Conservation (phyloP, 257 asterid genomes). For the Nicotiana obtusifolia region DNA sequence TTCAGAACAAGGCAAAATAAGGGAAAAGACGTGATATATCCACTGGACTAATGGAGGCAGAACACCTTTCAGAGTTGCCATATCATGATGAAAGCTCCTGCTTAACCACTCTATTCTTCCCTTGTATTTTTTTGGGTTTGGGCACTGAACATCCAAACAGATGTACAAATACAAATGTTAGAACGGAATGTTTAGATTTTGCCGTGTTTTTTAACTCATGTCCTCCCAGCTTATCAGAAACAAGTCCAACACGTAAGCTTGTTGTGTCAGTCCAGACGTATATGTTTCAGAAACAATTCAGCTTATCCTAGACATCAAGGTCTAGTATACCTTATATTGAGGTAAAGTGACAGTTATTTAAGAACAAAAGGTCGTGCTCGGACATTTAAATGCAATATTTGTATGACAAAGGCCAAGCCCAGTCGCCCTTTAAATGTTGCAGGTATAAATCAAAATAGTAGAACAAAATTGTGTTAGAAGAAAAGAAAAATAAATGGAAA, state of each 20-base stretch:
- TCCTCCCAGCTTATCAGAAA: not conserved
- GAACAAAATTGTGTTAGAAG: not conserved
- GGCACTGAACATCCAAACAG: not conserved
- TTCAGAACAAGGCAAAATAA: not conserved
- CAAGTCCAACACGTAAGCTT: not conserved
- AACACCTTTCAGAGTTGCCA: not conserved
- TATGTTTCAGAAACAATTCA: not conserved
- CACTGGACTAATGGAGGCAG: not conserved
- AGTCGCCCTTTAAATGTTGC: not conserved
- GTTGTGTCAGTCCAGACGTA: not conserved
- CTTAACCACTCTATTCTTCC: not conserved
- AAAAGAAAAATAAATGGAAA: not conserved
- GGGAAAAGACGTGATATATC: not conserved
- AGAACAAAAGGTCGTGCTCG: not conserved
- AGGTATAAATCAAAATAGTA: not conserved
- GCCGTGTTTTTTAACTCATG: not conserved
- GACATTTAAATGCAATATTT: not conserved
- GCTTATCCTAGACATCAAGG: not conserved
- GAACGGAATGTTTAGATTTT: not conserved
- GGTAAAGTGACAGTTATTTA: not conserved
- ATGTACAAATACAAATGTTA: not conserved
- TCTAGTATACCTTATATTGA: not conserved
- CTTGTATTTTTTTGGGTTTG: not conserved
- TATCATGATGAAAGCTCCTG: not conserved
- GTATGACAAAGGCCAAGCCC: not conserved